phyloP scores from a whole-genome alignment of 352 stramenopile species.

The Phytophthora syringae region DNA sequence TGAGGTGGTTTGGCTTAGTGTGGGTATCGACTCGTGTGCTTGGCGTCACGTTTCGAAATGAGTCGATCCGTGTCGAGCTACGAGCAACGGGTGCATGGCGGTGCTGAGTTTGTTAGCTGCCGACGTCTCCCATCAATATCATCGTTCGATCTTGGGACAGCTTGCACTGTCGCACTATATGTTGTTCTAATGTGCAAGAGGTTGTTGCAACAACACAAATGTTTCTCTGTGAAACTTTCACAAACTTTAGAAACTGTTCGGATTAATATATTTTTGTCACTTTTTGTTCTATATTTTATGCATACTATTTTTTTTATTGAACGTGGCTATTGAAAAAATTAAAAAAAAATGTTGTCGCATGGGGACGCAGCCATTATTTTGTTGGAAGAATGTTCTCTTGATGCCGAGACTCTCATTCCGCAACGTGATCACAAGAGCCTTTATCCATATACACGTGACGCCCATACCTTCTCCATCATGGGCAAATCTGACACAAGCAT shows the following conservation, averaged over 20 bases:
- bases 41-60: slow-evolving; percentile 5
- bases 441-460: not conserved
- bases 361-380: not conserved
- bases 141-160: no score
- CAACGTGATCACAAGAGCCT: slow-evolving; percentile 26
- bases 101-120: slow-evolving; percentile 1
- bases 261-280: no score
- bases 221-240: no score
- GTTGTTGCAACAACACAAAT: no score
- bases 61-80: not conserved
- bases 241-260: no score
- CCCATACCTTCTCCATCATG: not conserved
- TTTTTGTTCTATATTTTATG: no score
- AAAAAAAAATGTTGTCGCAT: not conserved
- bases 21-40: slow-evolving; percentile 7
- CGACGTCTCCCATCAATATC: slow-evolving; percentile 4
- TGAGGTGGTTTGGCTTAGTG: not conserved
- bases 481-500: slow-evolving; percentile 21
- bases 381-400: not conserved
- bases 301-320: no score
- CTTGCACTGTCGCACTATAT: not conserved
- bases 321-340: not conserved
- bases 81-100: not conserved
- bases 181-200: no score
- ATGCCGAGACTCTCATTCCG: slow-evolving; percentile 11